Percentiles rank a stretch among this genome's conserved stretches.
phyloP scores from a whole-genome alignment of 1,284 basidiomycete genomes.

The Chalciporus sp. region DNA sequence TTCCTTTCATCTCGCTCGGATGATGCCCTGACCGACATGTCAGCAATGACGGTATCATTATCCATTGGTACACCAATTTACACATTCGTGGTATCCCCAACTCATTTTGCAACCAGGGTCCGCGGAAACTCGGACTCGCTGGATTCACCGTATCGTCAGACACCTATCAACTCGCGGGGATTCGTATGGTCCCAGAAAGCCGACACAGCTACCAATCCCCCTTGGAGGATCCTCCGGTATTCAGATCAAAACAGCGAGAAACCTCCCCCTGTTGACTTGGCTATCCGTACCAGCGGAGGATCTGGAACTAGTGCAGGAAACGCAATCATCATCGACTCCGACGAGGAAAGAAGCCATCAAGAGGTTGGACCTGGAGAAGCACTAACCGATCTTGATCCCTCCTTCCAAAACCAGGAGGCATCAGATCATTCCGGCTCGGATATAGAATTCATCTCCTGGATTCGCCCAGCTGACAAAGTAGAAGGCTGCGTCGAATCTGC shows the following conservation, averaged over 20 bases:
- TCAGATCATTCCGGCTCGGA: slow-evolving; percentile 10
- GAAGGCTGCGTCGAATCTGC: not conserved
- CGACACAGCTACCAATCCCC: not conserved
- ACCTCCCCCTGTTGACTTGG: not conserved
- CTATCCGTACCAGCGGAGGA: not conserved
- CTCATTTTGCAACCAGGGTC: slow-evolving; percentile 24
- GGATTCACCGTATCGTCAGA: not conserved
- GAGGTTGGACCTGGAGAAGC: not conserved
- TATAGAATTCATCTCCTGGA: slow-evolving; percentile 6
- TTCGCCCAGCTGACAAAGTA: slow-evolving; percentile 4
- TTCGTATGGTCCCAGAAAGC: not conserved
- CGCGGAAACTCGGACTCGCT: slow-evolving; percentile 7
- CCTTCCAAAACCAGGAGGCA: slow-evolving; percentile 4
- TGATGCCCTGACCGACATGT: slow-evolving; percentile 11
- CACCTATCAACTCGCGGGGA: not conserved
- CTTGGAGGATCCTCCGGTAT: not conserved
- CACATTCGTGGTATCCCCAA: not conserved
- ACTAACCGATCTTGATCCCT: not conserved
- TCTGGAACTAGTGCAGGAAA: slow-evolving; percentile 18
- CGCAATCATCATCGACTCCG: slow-evolving; percentile 24
- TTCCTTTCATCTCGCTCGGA: not conserved
- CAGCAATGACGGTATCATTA: slow-evolving; percentile 33
- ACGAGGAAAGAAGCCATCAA: slow-evolving; percentile 12
- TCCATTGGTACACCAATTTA: slow-evolving; percentile 31
- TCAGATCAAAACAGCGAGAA: not conserved